phyloP scores from a whole-genome alignment of 257 asterid species.

The Solanum gracilifrons region DNA sequence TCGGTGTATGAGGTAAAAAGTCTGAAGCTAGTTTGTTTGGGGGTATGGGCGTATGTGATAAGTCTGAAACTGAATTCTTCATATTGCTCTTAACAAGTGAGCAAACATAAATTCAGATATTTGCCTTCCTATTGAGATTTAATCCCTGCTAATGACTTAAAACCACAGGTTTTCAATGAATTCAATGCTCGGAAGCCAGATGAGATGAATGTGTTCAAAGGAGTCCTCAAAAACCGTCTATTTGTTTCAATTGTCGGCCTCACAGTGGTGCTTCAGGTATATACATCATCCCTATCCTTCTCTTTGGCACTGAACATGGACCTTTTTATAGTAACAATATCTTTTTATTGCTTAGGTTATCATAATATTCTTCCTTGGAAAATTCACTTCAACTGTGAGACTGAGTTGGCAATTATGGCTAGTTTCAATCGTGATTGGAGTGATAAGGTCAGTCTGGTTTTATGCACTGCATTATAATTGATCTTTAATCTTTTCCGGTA shows the following conservation, averaged over 20 bases:
- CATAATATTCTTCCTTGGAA: conserved; percentile 79
- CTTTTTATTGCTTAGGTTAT: conserved; percentile 35
- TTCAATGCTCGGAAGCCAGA: conserved; percentile 94
- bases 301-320: neutral
- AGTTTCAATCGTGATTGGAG: conserved; percentile 65
- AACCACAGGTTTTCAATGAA: conserved; percentile 65
- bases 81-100: neutral
- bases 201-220: conserved; percentile 66
- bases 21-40: neutral
- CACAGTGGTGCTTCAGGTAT: conserved; percentile 81
- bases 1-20: neutral
- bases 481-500: neutral
- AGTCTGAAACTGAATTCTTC: neutral
- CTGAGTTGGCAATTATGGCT: conserved; percentile 91
- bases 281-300: neutral
- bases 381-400: conserved; percentile 54
- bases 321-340: neutral
- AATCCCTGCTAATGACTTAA: neutral
- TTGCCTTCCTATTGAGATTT: neutral
- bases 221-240: conserved; percentile 66
- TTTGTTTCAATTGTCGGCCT: conserved; percentile 64
- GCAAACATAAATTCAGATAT: neutral
- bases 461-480: neutral
- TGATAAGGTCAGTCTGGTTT: conserved; percentile 38
- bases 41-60: neutral